Percentiles rank a stretch among this genome's conserved stretches.
These are phyloP conservation scores for Taphrina deformans DNA, from an alignment of 1,139 yeast species.

Conservation along the genomic window DNA sequence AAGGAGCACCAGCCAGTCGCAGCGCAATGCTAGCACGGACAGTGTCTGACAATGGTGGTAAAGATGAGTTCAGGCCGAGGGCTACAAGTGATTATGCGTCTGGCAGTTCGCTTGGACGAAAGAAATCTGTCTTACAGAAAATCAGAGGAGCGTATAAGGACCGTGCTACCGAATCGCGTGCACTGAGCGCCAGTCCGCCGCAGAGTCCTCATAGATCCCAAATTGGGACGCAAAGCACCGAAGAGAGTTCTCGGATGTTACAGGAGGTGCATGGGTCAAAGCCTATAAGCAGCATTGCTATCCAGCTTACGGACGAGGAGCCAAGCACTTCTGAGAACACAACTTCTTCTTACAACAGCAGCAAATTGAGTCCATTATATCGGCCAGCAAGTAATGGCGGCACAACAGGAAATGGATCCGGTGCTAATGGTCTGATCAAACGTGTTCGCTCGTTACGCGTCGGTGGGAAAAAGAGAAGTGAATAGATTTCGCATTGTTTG, in stretches of 20 bases:
- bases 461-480: slow-evolving; percentile 18
- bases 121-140: slow-evolving; percentile 38
- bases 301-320: slow-evolving; percentile 1
- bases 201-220: neutral
- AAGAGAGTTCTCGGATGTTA: neutral
- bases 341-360: neutral
- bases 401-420: neutral
- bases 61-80: neutral
- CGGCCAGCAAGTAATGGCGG: slow-evolving; percentile 22
- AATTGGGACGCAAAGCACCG: neutral
- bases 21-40: slow-evolving; percentile 46
- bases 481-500: no score
- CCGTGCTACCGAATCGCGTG: neutral
- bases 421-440: slow-evolving; percentile 17
- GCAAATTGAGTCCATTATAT: slow-evolving; percentile 16
- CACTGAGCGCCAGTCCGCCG: slow-evolving; percentile 12
- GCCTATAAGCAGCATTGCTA: neutral
- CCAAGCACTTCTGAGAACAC: neutral
- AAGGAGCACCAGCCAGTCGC: slow-evolving; percentile 91
- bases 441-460: slow-evolving; percentile 29
- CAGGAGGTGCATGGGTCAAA: neutral
- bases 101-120: slow-evolving; percentile 35
- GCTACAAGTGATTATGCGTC: slow-evolving; percentile 16
- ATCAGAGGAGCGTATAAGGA: slow-evolving; percentile 35
- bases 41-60: slow-evolving; percentile 19